Base-by-base conservation (phyloP, 768 basidiomycete genomes). In the Auricularia sp. region DNA sequence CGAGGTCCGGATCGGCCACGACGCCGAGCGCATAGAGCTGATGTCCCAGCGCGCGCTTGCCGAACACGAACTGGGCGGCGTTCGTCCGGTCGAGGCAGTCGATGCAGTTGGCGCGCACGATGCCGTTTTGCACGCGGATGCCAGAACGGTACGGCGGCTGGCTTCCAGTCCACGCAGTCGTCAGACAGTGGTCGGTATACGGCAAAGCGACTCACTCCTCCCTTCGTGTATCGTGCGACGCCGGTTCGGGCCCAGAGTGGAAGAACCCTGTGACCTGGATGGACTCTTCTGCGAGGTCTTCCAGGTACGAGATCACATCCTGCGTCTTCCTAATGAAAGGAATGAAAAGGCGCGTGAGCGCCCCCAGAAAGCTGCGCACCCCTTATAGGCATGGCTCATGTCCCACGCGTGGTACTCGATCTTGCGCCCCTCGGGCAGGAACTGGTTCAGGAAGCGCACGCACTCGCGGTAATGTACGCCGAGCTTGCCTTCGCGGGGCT, bases 11-110 rank as follows among this genome's bases (percentile, higher is more conserved):
- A 64, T 79, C 86, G 21, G 88, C 85, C 7, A 97, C 86, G 16
- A 98, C 81, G 0, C 97, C 97, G 3, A 99, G 84, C 0, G 94
- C 95, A 72, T 96, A 92, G 7, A 99, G 80, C 72, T 99, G 97
- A 74, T 98, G 94, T 0, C 94, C 95, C 18, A 99, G 78, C 0
- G 91, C 97, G 21, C 91, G 87, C 74, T 97, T 96, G 2, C 93
- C 97, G 66, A 98, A 95, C 1, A 96, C 93, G 71, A 98, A 98
- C 71, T 98, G 95, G 0, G 93, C 93, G 3, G 93, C 93, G 70
- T 98, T 98, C 3, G 96, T 98, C 11, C 96, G 86, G 74, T 97
- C 94, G 14, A 99, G 78, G 71, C 96, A 99, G 71, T 99, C 96
- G 0, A 99, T 94, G 70, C 97, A 99, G 71, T 99, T 99, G 0